A percentile compares a stretch with the other conserved stretches of the same genome.
Evolutionary conservation across 176 grass and related monocot species (phyloP).

Genomic region (Otatea glauca): DNA sequence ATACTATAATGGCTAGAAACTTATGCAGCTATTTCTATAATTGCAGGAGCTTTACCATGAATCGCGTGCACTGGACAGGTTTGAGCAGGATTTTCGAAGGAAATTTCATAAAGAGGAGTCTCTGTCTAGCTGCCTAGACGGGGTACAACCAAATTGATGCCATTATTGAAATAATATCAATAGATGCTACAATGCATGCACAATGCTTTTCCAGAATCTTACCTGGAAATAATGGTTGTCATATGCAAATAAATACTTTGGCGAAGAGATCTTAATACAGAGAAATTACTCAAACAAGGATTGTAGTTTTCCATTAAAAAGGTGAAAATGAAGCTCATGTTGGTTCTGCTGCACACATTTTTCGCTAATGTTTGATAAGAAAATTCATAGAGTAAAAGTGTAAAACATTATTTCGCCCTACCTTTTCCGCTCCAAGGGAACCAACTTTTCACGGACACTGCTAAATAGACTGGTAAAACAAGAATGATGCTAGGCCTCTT

Average conservation of each 20-base stretch:
- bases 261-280: neutral
- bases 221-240: neutral
- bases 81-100: constrained; percentile 83
- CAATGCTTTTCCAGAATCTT: neutral
- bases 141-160: constrained; percentile 44
- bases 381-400: too few species aligned
- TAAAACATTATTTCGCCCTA: too few species aligned
- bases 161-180: neutral
- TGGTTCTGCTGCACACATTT: too few species aligned
- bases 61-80: constrained; percentile 76
- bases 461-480: too few species aligned
- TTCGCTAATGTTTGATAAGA: too few species aligned
- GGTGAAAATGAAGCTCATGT: too few species aligned
- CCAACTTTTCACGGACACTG: too few species aligned
- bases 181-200: constrained; percentile 4
- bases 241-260: neutral
- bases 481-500: too few species aligned
- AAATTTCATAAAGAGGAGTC: constrained; percentile 86
- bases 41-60: constrained; percentile 92
- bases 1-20: constrained; percentile 5
- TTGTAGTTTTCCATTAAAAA: too few species aligned
- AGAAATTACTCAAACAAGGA: too few species aligned
- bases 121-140: constrained; percentile 57
- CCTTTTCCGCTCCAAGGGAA: too few species aligned
- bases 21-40: constrained; percentile 26